These are phyloP conservation scores for Ogataea paraovalis DNA, from an alignment of 805 yeast species.

Conservation along the genomic window DNA sequence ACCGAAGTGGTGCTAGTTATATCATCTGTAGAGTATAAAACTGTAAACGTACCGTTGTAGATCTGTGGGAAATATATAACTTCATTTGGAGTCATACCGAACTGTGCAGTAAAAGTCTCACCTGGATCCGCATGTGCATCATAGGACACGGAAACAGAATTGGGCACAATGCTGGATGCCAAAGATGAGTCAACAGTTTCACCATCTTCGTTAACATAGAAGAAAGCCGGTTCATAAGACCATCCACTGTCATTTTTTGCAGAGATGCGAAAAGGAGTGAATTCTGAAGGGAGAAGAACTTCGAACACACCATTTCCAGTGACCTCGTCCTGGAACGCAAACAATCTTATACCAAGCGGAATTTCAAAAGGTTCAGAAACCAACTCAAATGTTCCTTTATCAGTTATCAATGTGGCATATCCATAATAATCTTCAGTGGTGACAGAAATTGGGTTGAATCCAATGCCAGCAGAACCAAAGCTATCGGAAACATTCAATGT, in stretches of 20 bases:
- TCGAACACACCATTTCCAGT: constrained; percentile 11
- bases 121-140: constrained; percentile 3
- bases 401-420: background rate
- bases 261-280: constrained; percentile 8
- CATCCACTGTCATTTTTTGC: constrained; percentile 3
- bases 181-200: background rate
- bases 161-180: background rate
- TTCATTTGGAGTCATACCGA: constrained; percentile 7
- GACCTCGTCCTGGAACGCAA: constrained; percentile 3
- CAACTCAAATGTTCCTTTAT: background rate
- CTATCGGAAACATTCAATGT: background rate
- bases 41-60: background rate
- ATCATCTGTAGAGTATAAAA: background rate
- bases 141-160: constrained; percentile 5
- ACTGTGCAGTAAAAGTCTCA: constrained; percentile 4
- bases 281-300: constrained; percentile 8
- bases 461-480: background rate
- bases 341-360: background rate
- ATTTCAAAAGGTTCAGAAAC: background rate
- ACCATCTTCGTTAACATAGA: background rate
- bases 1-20: background rate
- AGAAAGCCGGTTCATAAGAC: constrained; percentile 5
- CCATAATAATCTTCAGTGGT: background rate
- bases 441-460: background rate
- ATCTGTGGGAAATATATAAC: constrained; percentile 1